Base-by-base conservation (phyloP, 1,284 basidiomycete genomes). In the Ganoderma boninense region DNA sequence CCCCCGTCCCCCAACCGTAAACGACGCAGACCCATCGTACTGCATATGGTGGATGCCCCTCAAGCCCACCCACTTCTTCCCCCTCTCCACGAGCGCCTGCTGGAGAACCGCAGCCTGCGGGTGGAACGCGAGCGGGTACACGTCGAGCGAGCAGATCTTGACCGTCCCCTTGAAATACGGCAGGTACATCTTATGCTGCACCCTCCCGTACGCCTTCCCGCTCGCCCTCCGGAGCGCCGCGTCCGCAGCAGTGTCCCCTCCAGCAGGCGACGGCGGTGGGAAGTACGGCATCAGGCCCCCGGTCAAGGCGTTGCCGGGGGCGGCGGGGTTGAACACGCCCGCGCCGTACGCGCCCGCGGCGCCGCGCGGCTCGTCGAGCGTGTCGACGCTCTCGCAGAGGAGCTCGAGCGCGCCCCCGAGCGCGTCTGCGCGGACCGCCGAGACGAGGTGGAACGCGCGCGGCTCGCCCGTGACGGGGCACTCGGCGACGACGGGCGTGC, bases 31-130 rank as follows among this genome's bases (percentile, higher is more conserved):
- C 0, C 88, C 89, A 29, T 82, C 79, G 76, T 87, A 90, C 70
- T 87, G 82, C 76, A 85, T 85, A 75, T 90, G 89, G 69, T 89
- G 87, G 14, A 87, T 77, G 1, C 87, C 88, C 35, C 82, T 83
- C 44, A 89, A 73, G 0, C 76, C 77, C 20, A 82, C 74, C 87
- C 89, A 90, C 74, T 86, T 87, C 78, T 81, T 82, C 8, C 89
- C 89, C 16, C 89, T 80, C 54, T 78, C 78, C n/a, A 83, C 67
- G 14, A 90, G 76, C 38, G 74, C 72, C 64, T 80, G 76, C 52
- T 81, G 77, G 43, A 89, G 70, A 13, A 79, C 78, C 11, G 77
- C 79, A 64, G 82, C 79, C 38, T 83, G 79, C 0, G 80, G 78
- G 72, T 89, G 86, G 76, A 84, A 89, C 66, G 80, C 77, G 57